These are phyloP conservation scores for Vigna mungo DNA, from an alignment of 306 rosid genomes.

Conservation along the genomic window DNA sequence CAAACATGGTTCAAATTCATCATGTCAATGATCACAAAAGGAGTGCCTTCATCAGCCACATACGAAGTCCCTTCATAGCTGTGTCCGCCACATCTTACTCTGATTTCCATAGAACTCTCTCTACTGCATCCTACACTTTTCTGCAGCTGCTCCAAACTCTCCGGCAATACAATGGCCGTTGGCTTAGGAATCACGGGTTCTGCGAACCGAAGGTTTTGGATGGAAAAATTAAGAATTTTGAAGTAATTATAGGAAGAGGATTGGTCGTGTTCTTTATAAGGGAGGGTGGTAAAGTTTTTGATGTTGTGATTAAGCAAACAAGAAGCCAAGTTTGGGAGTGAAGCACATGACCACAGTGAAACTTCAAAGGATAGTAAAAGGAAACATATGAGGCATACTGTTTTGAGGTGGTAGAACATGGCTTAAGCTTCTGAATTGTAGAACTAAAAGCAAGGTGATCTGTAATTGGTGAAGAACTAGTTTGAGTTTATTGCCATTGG, in stretches of 20 bases:
- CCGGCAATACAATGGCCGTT: conserved; percentile 65
- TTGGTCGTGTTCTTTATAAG: conserved; percentile 38
- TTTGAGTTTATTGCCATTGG: conserved; percentile 37
- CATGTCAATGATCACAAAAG: conserved; percentile 73
- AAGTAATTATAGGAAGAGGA: conserved; percentile 51
- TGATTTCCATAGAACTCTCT: conserved; percentile 48
- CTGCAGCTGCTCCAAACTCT: conserved; percentile 59
- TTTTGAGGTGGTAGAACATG: conserved; percentile 42
- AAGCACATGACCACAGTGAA: conserved; percentile 43
- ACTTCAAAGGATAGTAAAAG: conserved; percentile 37
- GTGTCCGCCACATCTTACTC: conserved; percentile 78
- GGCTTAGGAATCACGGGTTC: conserved; percentile 62
- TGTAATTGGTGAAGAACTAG: conserved; percentile 34
- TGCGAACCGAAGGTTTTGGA: conserved; percentile 70
- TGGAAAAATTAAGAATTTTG: conserved; percentile 66
- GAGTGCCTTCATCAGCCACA: conserved; percentile 52
- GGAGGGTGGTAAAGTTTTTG: conserved; percentile 63
- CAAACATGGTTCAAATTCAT: conserved; percentile 67
- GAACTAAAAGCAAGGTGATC: conserved; percentile 44
- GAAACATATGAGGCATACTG: conserved; percentile 28
- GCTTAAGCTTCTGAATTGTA: conserved; percentile 45
- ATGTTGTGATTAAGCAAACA: conserved; percentile 62
- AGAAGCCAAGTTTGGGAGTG: conserved; percentile 42
- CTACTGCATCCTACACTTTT: conserved; percentile 57
- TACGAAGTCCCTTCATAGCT: conserved; percentile 88